phyloP scores from a whole-genome alignment of 768 basidiomycete species.

The Suillus luteus region DNA sequence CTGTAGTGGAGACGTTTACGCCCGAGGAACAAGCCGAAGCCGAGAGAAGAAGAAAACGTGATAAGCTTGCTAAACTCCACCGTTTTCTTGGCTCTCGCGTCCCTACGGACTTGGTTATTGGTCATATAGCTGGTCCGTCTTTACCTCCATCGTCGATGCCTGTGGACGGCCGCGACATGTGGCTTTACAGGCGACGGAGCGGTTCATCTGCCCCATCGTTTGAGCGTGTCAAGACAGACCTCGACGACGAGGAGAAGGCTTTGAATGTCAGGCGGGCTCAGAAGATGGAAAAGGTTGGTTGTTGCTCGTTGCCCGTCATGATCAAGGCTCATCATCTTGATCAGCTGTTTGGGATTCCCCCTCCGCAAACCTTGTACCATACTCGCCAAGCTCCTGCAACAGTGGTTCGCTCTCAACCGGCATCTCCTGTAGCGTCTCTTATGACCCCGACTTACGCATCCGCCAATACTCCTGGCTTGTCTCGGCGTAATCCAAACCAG shows the following conservation, averaged over 20 bases:
- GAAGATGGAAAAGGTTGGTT: constrained; percentile 84
- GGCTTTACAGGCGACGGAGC: constrained; percentile 54
- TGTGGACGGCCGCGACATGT: constrained; percentile 39
- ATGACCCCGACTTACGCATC: constrained; percentile 22
- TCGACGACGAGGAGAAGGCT: constrained; percentile 74
- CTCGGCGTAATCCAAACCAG: constrained; percentile 48
- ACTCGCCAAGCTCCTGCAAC: constrained; percentile 52
- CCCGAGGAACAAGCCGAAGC: constrained; percentile 59
- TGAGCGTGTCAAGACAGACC: constrained; percentile 68
- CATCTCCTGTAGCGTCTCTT: constrained; percentile 20
- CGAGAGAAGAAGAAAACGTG: constrained; percentile 67
- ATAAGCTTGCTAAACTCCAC: constrained; percentile 78
- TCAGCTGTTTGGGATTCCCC: constrained; percentile 81
- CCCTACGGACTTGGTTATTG: constrained; percentile 67
- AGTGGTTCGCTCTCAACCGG: constrained; percentile 30
- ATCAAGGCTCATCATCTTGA: constrained; percentile 9
- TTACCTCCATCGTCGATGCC: constrained; percentile 32
- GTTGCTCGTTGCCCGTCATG: neutral
- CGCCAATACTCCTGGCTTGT: constrained; percentile 22
- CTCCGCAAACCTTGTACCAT: constrained; percentile 79
- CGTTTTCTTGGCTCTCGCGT: constrained; percentile 85
- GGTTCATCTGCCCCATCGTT: constrained; percentile 51
- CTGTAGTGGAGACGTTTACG: constrained; percentile 50
- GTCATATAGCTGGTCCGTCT: constrained; percentile 37
- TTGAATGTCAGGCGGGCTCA: constrained; percentile 77